Base-by-base conservation (phyloP, 2,329 filamentous ascomycete genomes). In the Apiospora koreana region DNA sequence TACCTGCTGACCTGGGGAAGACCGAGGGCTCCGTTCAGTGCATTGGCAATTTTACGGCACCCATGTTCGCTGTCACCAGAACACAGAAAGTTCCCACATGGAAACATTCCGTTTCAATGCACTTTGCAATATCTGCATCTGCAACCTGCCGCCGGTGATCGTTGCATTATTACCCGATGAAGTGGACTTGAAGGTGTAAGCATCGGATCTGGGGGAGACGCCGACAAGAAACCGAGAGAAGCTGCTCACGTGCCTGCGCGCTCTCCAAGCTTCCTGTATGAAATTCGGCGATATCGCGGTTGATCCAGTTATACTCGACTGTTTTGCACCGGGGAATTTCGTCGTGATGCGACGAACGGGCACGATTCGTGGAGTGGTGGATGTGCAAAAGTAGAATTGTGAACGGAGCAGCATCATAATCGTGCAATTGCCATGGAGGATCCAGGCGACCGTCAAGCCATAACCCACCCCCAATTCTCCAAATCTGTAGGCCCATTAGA, bases 251-350 rank as follows among this genome's bases (percentile, higher is more conserved):
- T 62, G 54, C 7, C 18, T 35, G 8, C 18, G 2, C 14, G 41
- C 41, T 16, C 38, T 41, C 41, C 41, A 21, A 7, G 21, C 12
- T 62, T 31, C 8, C 7, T 62, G 31, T 38, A 12, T n/a, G 7
- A n/a, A 54, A 38, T 38, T 62, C 54, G 54, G 54, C n/a, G 31
- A 2, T n/a, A 62, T 62, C 54, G 31, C 54, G 54, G 54, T n/a
- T 62, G 54, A 38, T 38, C 54, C 54, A 62, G 54, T 62, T 58
- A 38, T 62, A 62, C 54, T 62, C 54, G 54, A 35, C 50, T 35
- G 50, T 58, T 58, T 54, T 58, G 50, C 50, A 8, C 50, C 50
- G 28, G 50, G 28, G 16, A 58, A 35, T 35, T 35, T 21, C 21
- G 10, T 43, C 16, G 18, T n/a, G 10, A 62, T 62, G 28, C 28